These are phyloP conservation scores for Fusarium falciforme DNA, from an alignment of 2,329 filamentous ascomycete genomes.

Conservation along the genomic window DNA sequence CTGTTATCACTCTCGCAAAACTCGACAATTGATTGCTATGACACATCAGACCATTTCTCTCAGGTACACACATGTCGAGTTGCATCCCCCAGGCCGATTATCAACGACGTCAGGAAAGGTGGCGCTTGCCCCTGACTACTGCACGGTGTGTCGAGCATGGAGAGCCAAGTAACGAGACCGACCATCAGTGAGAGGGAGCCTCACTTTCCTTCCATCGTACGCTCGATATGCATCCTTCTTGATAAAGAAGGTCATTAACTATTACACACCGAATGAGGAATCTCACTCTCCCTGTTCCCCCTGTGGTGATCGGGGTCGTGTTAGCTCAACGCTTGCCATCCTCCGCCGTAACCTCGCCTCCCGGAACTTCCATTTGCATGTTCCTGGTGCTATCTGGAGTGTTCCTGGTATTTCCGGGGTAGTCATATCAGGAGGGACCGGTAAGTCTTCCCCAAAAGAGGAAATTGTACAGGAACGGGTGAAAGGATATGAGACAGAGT, in stretches of 20 bases:
- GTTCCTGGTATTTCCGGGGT: neutral
- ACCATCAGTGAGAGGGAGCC: neutral
- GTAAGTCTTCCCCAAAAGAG: neutral
- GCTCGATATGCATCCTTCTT: neutral
- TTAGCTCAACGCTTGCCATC: neutral
- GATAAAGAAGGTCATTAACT: neutral
- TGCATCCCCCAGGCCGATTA: neutral
- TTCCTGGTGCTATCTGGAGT: neutral
- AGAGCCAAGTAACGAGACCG: neutral
- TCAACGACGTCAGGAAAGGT: neutral
- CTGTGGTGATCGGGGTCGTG: neutral
- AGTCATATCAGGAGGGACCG: neutral
- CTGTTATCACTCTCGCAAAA: neutral
- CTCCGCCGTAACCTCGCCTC: neutral
- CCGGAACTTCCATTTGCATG: neutral
- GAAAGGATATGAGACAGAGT: neutral
- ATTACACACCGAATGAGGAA: neutral
- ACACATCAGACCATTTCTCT: neutral
- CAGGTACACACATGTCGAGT: neutral
- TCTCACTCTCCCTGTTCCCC: neutral
- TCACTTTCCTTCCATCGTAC: neutral
- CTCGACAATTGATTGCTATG: neutral
- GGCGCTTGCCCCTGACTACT: neutral
- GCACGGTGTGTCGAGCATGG: neutral
- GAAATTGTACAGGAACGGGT: neutral